Evolutionary conservation across 2,329 filamentous ascomycete species (phyloP).

Genomic region (Penicillium psychrosexuale): DNA sequence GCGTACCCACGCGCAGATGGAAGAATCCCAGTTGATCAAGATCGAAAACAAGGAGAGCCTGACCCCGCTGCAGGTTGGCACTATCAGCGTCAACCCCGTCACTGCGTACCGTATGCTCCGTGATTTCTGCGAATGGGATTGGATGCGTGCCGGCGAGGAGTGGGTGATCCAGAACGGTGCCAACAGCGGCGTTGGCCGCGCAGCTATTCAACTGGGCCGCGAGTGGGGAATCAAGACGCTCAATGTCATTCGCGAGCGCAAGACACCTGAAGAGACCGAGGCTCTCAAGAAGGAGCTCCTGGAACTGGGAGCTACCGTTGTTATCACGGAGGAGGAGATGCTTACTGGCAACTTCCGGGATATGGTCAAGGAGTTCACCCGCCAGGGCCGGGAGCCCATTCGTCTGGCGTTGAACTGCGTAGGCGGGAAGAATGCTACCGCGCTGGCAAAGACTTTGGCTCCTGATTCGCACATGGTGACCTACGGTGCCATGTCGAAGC

Average conservation of each 20-base stretch:
- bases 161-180: constrained; percentile 98
- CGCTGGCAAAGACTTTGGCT: constrained; percentile 70
- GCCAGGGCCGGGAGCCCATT: constrained; percentile 67
- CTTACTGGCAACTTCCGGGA: constrained; percentile 44
- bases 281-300: constrained; percentile 60
- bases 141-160: constrained; percentile 62
- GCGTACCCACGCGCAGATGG: constrained; percentile 80
- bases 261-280: constrained; percentile 62
- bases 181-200: constrained; percentile 87
- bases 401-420: constrained; percentile 88
- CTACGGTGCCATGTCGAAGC: constrained; percentile 91
- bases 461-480: constrained; percentile 75
- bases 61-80: constrained; percentile 74
- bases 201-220: constrained; percentile 81
- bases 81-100: constrained; percentile 87
- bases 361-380: constrained; percentile 65
- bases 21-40: constrained; percentile 60
- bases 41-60: constrained; percentile 69
- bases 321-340: constrained; percentile 61
- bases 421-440: constrained; percentile 77
- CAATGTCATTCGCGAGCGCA: constrained; percentile 77
- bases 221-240: constrained; percentile 89
- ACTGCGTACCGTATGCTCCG: constrained; percentile 91
- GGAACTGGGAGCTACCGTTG: constrained; percentile 60
- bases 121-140: constrained; percentile 62